Conservation (phyloP, 108 stramenopile genomes). For the Schizochytrium sp. region DNA sequence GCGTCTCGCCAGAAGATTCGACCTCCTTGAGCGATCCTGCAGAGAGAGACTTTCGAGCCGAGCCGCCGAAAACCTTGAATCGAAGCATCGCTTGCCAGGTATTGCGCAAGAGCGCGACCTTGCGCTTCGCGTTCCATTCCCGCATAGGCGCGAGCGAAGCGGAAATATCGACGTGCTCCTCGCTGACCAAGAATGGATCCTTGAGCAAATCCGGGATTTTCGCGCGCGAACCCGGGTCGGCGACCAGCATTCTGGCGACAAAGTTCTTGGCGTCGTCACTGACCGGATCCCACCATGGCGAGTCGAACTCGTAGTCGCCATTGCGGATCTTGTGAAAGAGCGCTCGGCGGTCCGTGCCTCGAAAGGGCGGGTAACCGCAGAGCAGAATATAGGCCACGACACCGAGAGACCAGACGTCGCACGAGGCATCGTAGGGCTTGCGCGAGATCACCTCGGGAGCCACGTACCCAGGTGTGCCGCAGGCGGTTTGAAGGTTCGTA, state of each 20-base stretch:
- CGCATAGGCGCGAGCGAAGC: neutral
- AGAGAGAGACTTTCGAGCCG: neutral
- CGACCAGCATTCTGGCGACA: neutral
- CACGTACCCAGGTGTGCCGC: conserved; percentile 87
- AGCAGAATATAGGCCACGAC: conserved; percentile 82
- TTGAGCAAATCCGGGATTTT: neutral
- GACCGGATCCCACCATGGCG: conserved; percentile 33
- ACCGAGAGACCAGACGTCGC: conserved; percentile 94
- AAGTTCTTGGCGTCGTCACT: conserved; percentile 3
- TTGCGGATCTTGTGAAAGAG: conserved; percentile 35
- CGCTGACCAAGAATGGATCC: neutral
- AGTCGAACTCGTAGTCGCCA: conserved; percentile 19
- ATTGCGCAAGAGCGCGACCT: neutral
- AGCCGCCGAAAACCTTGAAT: neutral
- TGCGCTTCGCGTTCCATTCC: conserved; percentile 11
- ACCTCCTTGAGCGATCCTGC: neutral
- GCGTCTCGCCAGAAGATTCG: neutral
- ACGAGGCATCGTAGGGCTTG: conserved; percentile 72
- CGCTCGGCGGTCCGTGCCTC: conserved; percentile 42
- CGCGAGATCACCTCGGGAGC: conserved; percentile 83
- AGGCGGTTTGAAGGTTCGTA: conserved; percentile 79
- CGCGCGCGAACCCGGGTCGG: neutral
- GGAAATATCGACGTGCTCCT: neutral
- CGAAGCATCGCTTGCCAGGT: neutral
- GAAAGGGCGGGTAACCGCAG: conserved; percentile 73